A percentile compares a stretch with the other conserved stretches of the same genome.
phyloP scores from a whole-genome alignment of 257 asterid genomes.

The Hygrophila difformis region DNA sequence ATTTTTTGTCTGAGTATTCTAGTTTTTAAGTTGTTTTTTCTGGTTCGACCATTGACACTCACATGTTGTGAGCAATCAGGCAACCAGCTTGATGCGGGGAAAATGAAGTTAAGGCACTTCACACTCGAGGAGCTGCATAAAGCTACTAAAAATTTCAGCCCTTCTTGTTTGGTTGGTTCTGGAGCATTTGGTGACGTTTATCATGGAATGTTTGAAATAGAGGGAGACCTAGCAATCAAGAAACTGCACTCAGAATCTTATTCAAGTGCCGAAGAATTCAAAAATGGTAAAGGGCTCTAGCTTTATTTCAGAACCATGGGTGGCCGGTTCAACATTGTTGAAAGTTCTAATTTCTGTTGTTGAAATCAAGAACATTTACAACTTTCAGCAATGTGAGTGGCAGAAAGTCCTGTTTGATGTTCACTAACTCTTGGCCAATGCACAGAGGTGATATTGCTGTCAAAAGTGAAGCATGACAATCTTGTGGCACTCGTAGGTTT shows the following conservation, averaged over 20 bases:
- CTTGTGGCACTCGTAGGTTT: conserved; percentile 65
- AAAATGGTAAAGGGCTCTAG: conserved; percentile 73
- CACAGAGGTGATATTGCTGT: conserved; percentile 59
- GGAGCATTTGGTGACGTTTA: conserved; percentile 76
- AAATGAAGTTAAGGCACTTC: conserved; percentile 34
- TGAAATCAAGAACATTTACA: not conserved
- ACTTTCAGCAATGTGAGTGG: not conserved
- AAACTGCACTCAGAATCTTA: conserved; percentile 45
- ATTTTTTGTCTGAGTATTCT: too few species aligned
- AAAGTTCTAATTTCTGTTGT: too few species aligned
- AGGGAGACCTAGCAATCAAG: conserved; percentile 52
- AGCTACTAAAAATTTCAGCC: conserved; percentile 67
- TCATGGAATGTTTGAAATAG: conserved; percentile 37
- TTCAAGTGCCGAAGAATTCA: conserved; percentile 53
- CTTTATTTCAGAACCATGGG: too few species aligned
- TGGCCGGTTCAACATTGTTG: too few species aligned
- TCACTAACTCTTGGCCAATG: not conserved
- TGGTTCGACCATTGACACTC: too few species aligned
- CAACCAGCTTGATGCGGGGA: conserved; percentile 7
- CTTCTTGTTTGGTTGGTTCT: conserved; percentile 39
- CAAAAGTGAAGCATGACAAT: conserved; percentile 62
- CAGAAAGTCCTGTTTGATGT: not conserved
- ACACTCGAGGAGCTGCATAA: conserved; percentile 42
- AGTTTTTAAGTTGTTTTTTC: too few species aligned
- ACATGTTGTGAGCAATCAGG: too few species aligned